Evolutionary conservation across 768 basidiomycete species (phyloP), one percentile per base, ranked within the genome.

Genomic region (Sutorius australiensis): DNA sequence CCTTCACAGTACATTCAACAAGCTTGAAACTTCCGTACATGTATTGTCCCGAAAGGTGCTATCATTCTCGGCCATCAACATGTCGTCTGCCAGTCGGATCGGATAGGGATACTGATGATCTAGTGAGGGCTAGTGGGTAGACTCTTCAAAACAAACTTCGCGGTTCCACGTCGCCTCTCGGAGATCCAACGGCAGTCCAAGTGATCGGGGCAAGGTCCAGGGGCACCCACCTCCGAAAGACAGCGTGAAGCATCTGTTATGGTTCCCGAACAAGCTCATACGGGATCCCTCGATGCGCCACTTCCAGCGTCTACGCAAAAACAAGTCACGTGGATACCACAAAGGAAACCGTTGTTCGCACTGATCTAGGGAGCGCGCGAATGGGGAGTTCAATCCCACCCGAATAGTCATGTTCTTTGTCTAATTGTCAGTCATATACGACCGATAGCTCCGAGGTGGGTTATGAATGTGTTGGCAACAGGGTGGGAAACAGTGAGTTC

Each of bases 381-480:
- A 24, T 24, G 24, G 24, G 24, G 24, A 2, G 24, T 24, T 24
- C 24, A 24, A 24, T 4, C 24, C 24, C 4, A 24, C 24, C 24
- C 24, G 24, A 24, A 24, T 24, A 24, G 24, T 24, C 24, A 24
- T 4, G 24, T 24, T 24, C 24, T 24, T 24, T 24, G 24, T 24
- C 24, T 24, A 24, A 24, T 24, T 24, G 24, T 24, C 24, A 24
- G 24, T 24, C 24, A 24, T 4, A n/a, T n/a, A 33, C 31, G 49
- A 44, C 21, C 24, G 24, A 24, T 58, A 58, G 31, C 28, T 31
- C 57, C 56, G 50, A 53, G 46, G 40, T n/a, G 41, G 8, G 28
- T 43, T 33, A 44, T 41, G 34, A 39, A 24, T 46, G 28, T 51
- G 47, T 17, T 53, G 41, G 34, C 43, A 53, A 61, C 51, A 40